Evolutionary conservation across 2,329 filamentous ascomycete species (phyloP), one percentile per base, ranked within the genome.

Genomic region (Cytospora piceae): DNA sequence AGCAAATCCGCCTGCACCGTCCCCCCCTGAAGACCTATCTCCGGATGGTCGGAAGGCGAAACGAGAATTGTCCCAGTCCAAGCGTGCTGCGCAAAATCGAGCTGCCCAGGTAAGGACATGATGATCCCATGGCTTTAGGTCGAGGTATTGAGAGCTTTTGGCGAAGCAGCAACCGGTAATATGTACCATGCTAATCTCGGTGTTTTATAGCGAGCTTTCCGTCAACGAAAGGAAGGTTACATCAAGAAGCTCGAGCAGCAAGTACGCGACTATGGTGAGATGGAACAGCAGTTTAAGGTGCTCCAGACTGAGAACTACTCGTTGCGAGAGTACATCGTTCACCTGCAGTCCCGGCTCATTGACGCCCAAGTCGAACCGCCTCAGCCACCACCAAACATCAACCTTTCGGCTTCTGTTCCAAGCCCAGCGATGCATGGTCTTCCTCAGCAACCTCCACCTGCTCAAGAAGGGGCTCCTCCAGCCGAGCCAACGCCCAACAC

Each of bases 241-340:
- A 99, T 99, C 77, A 96, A 96, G 82, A 96, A 96, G 77, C 85
- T 99, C 8, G 95, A 99, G 78, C 91, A 95, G 75, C 92, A 98
- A 76, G 93, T 97, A 60, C 89, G 92, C 73, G 92, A 95, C 34
- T 91, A 88, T 70, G 85, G 87, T 71, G 84, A 87, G 22, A 86
- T 97, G 77, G 91, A 93, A 70, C 86, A 91, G 69, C 87, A 86
- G 64, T 93, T 87, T 78, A 95, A 96, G 77, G 81, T 84, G n/a
- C 80, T 96, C 31, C 92, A 97, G 74, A 83, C 87, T 32, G 94
- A 99, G 77, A 97, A 97, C 78, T 95, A 94, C 75, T 88, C 91
- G 68, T 82, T 99, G 52, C 89, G 94, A 71, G 93, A 97, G 76
- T 98, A 98, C 79, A 90, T 97, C 71, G 90, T 97, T 74, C 91